Evolutionary conservation across 1,284 basidiomycete species (phyloP), one percentile per base, ranked within the genome.

Genomic region (Pascua sp.): DNA sequence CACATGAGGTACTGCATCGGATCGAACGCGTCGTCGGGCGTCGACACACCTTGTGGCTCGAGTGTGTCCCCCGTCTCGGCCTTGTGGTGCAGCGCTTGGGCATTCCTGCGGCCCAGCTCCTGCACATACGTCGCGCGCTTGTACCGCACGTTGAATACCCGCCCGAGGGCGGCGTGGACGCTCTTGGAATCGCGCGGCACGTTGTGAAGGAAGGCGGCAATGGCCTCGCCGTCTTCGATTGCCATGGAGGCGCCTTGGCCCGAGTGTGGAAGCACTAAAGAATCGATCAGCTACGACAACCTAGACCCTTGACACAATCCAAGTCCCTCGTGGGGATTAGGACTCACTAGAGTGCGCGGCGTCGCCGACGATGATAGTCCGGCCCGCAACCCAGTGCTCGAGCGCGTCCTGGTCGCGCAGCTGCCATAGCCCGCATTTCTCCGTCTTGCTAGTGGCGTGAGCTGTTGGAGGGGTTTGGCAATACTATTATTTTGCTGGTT

Each of bases 361-460:
- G 53, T 75, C 73, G 11, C 73, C 73, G 45, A 75, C 60, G 47
- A 75, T 57, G 24, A 74, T 66, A 4, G 65, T 58, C 1, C 61
- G 53, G 10, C 65, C 66, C 18, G 66, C 64, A 13, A 60, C 55
- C 73, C 73, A 75, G 12, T 51, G 46, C 4, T 53, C 43, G 12
- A 74, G 55, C 1, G 73, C 66, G 37, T 69, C 66, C 45, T 68
- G 67, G 52, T 74, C 73, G 16, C 70, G 62, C 1, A 75, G 61
- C 56, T 73, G 72, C 18, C 40, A 49, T 17, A 49, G 40, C 11
- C 48, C 40, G 10, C 16, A 42, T 4, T 13, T n/a, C 5, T 49
- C 48, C 0, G 48, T 11, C n/a, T n/a, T n/a, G n/a, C n/a, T n/a
- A n/a, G n/a, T n/a, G n/a, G n/a, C n/a, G n/a, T n/a, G n/a, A n/a